Base-by-base conservation (phyloP, 441 rosid species). In the Eruca vesicaria region DNA sequence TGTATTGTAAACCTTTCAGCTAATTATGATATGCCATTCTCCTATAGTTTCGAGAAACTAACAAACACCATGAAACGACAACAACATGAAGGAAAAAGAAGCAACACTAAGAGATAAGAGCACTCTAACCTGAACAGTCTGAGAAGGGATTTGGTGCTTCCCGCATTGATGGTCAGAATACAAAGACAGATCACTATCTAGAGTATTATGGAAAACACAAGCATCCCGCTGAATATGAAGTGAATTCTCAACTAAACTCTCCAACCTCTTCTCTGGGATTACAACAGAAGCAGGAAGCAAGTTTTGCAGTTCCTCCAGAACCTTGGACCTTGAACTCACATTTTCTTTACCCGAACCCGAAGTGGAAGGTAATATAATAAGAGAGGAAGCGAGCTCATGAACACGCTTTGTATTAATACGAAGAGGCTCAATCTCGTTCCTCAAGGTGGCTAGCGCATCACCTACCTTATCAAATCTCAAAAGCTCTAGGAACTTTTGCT, bases 361-460 rank as follows among this genome's bases (percentile, higher is more conserved):
- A 69, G 20, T 29, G 14, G 79, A 75, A 65, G 85, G 85, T 43
- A 77, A 59, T 50, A 86, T 80, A 55, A 86, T 80, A 55, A 80
- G 73, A 63, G 65, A 81, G 55, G 78, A 53, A 14, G 88, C 84
- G 32, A 86, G 90, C 79, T 84, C 82, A 58, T 78, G 90, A 59
- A 84, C 83, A 28, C 86, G 75, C 69, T 69, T 72, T 33, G 69
- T 71, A 80, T 84, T 83, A 74, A 83, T 65, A 58, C 16, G 69
- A 76, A 86, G 88, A 61, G 88, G 90, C 56, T 60, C 82, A 77
- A 86, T 83, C 72, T 86, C 90, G 63, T 74, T 78, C 72, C 90
- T 81, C 35, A 86, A 43, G 45, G 88, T 84, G 45, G 67, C 18
- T 29, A 86, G 68, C 15, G 90, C 90, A 62, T 82, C 83, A 61